Evolutionary conservation across 169 alveolate species (phyloP).

Genomic region (Plasmodium billcollinsi): DNA sequence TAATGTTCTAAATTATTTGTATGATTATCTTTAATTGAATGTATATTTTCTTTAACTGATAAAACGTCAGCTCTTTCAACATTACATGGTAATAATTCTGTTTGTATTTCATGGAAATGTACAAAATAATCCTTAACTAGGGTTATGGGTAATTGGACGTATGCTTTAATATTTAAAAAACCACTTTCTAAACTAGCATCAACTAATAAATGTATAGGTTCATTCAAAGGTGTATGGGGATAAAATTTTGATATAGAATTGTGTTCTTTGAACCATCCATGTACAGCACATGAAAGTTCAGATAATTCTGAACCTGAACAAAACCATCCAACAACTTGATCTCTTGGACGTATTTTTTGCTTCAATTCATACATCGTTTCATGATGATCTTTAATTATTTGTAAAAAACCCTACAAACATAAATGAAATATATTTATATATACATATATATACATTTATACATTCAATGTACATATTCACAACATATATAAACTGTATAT

Average conservation of each 20-base stretch:
- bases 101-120: slow-evolving; percentile 90
- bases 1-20: slow-evolving; percentile 23
- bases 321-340: slow-evolving; percentile 93
- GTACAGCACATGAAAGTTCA: slow-evolving; percentile 93
- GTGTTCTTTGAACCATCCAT: slow-evolving; percentile 93
- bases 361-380: slow-evolving; percentile 92
- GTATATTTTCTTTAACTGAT: slow-evolving; percentile 19
- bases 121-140: slow-evolving; percentile 89
- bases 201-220: slow-evolving; percentile 93
- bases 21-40: slow-evolving; percentile 18
- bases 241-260: slow-evolving; percentile 90
- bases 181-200: slow-evolving; percentile 92
- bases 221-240: slow-evolving; percentile 91
- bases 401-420: slow-evolving; percentile 88
- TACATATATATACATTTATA: not conserved
- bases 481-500: not conserved
- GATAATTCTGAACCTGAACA: slow-evolving; percentile 93
- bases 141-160: slow-evolving; percentile 86
- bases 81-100: slow-evolving; percentile 83
- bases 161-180: slow-evolving; percentile 89
- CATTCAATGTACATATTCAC: not conserved
- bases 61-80: slow-evolving; percentile 70
- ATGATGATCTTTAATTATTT: slow-evolving; percentile 93
- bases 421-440: not conserved
- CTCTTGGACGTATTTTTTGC: slow-evolving; percentile 91